These are phyloP conservation scores for Sabuloglossum arenarium DNA, from an alignment of 495 filamentous ascomycete genomes.

Conservation along the genomic window DNA sequence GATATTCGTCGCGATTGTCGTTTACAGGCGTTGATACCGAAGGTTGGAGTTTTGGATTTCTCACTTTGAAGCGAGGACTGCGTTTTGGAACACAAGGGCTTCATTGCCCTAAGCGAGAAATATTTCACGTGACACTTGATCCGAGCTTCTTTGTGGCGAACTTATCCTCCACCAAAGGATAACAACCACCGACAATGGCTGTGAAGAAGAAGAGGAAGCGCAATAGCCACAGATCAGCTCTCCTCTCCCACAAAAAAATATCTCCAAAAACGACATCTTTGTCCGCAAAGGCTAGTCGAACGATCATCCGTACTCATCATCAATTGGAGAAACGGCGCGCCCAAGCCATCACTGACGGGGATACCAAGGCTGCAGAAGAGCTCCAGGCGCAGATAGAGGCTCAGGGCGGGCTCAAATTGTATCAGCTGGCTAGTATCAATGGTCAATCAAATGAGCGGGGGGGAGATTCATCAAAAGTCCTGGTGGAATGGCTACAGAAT, in stretches of 20 bases:
- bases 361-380: slow-evolving; percentile 29
- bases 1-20: background rate
- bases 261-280: slow-evolving; percentile 24
- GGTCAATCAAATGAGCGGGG: slow-evolving; percentile 72
- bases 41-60: background rate
- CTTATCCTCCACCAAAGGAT: too few relatives aligned
- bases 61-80: background rate
- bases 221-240: background rate
- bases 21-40: background rate
- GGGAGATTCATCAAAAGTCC: slow-evolving; percentile 69
- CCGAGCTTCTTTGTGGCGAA: background rate
- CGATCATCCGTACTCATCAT: slow-evolving; percentile 70
- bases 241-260: background rate
- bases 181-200: slow-evolving; percentile 32
- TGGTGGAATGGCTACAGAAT: slow-evolving; percentile 63
- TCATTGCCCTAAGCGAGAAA: background rate
- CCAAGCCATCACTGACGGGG: slow-evolving; percentile 41
- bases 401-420: slow-evolving; percentile 60
- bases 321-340: slow-evolving; percentile 55
- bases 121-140: background rate
- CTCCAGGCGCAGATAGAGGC: slow-evolving; percentile 39
- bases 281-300: slow-evolving; percentile 59
- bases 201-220: slow-evolving; percentile 24
- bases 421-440: slow-evolving; percentile 74
- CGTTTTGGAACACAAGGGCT: background rate